Percentiles rank a stretch among this genome's conserved stretches.
Conservation (phyloP, 176 grass and related monocot genomes). For the Urochloa ruziziensis region DNA sequence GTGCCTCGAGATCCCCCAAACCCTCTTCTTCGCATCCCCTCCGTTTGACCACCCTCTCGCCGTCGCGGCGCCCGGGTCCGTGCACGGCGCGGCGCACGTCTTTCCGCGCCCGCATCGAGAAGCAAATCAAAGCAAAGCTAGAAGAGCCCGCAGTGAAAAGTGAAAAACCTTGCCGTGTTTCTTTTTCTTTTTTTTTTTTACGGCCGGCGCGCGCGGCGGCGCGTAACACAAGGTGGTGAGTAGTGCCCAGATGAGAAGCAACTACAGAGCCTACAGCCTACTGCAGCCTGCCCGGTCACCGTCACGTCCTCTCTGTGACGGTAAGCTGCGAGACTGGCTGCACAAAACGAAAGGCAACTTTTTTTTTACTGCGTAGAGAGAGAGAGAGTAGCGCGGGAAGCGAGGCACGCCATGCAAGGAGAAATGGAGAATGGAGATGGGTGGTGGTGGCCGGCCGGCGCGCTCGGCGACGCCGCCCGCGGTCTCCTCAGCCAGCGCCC, state of each 20-base stretch:
- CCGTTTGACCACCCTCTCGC: background rate
- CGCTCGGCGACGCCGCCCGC: conserved; percentile 1
- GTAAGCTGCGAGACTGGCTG: background rate
- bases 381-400: background rate
- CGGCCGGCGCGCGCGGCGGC: background rate
- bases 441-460: background rate
- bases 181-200: background rate
- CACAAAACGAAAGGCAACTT: background rate
- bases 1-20: background rate
- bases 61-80: background rate
- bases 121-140: no score
- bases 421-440: no score
- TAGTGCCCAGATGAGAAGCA: conserved; percentile 44
- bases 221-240: conserved; percentile 21
- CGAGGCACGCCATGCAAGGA: no score
- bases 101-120: background rate
- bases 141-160: no score
- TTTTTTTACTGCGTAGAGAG: background rate
- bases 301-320: background rate
- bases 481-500: conserved; percentile 18
- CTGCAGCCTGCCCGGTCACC: no score
- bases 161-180: no score
- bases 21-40: no score
- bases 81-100: background rate
- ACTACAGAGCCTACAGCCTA: background rate